Percentiles rank a stretch among this genome's conserved stretches.
phyloP scores from a whole-genome alignment of 768 basidiomycete genomes.

The Hygrocybe coccinea region DNA sequence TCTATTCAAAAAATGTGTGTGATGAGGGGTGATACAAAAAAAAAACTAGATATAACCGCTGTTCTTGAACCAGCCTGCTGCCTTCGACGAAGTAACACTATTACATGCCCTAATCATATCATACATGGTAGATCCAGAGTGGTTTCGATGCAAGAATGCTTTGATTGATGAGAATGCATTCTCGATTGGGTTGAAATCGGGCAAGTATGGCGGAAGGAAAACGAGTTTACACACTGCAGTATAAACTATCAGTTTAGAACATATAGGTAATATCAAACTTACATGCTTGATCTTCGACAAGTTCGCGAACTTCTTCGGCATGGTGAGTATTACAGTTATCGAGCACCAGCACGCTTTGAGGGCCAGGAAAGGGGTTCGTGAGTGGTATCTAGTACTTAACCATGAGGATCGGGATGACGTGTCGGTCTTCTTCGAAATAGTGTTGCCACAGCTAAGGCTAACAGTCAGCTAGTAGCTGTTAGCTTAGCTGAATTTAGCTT shows the following conservation, averaged over 20 bases:
- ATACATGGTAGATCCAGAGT: too few species aligned
- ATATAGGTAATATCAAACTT: slow-evolving; percentile 8
- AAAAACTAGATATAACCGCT: too few species aligned
- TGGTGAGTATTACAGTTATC: slow-evolving; percentile 41
- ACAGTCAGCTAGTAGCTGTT: too few species aligned
- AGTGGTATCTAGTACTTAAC: slow-evolving; percentile 2
- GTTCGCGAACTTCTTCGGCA: slow-evolving; percentile 25
- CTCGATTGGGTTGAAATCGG: slow-evolving; percentile 32
- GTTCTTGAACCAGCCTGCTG: too few species aligned
- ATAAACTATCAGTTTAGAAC: neutral
- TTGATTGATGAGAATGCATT: slow-evolving; percentile 27
- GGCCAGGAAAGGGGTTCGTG: slow-evolving; percentile 28
- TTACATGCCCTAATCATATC: too few species aligned
- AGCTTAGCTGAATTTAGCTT: too few species aligned
- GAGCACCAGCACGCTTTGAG: slow-evolving; percentile 33
- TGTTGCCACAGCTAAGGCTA: too few species aligned
- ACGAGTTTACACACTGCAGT: neutral
- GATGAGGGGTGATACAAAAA: too few species aligned
- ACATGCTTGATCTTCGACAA: slow-evolving; percentile 28
- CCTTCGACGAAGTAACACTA: too few species aligned
- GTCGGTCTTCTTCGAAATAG: too few species aligned
- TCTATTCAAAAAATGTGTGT: too few species aligned
- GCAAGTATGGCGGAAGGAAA: slow-evolving; percentile 29
- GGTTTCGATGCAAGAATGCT: neutral
- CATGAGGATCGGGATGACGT: too few species aligned